Evolutionary conservation across 2,329 filamentous ascomycete species (phyloP).

Genomic region (Aspergillus aculeatus): DNA sequence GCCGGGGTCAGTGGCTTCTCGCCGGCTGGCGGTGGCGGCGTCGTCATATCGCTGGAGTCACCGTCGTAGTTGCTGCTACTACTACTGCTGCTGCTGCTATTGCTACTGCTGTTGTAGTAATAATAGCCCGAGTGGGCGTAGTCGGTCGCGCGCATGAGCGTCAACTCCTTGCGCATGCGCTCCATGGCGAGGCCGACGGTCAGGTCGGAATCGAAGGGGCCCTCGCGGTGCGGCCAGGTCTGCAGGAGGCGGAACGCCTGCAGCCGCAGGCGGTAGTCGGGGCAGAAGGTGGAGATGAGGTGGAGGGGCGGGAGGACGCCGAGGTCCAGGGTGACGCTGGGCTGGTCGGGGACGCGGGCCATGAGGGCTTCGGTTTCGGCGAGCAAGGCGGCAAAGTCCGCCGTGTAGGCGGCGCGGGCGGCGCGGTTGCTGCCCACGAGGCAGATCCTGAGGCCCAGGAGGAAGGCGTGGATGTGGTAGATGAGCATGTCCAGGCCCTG

Average conservation of each 20-base stretch:
- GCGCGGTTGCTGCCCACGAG: slow-evolving; percentile 7
- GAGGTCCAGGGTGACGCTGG: slow-evolving; percentile 27
- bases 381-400: slow-evolving; percentile 5
- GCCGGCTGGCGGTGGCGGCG: too few relatives aligned
- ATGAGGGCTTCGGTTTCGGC: slow-evolving; percentile 7
- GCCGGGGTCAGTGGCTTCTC: too few relatives aligned
- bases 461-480: too few relatives aligned
- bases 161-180: not conserved
- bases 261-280: slow-evolving; percentile 21
- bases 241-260: slow-evolving; percentile 29
- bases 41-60: too few relatives aligned
- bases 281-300: slow-evolving; percentile 33
- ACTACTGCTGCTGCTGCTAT: too few relatives aligned
- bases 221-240: slow-evolving; percentile 35
- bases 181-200: slow-evolving; percentile 28
- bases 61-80: too few relatives aligned
- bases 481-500: too few relatives aligned
- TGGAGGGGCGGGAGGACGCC: slow-evolving; percentile 34
- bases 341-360: slow-evolving; percentile 8
- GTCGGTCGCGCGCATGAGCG: too few relatives aligned
- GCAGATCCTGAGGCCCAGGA: not conserved
- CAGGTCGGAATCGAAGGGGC: slow-evolving; percentile 35
- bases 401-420: slow-evolving; percentile 5
- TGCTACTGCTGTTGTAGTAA: too few relatives aligned
- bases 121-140: too few relatives aligned